Percentiles rank a stretch among this genome's conserved stretches.
Conservation (phyloP, 352 stramenopile species). For the Pythium pyrilobum region DNA sequence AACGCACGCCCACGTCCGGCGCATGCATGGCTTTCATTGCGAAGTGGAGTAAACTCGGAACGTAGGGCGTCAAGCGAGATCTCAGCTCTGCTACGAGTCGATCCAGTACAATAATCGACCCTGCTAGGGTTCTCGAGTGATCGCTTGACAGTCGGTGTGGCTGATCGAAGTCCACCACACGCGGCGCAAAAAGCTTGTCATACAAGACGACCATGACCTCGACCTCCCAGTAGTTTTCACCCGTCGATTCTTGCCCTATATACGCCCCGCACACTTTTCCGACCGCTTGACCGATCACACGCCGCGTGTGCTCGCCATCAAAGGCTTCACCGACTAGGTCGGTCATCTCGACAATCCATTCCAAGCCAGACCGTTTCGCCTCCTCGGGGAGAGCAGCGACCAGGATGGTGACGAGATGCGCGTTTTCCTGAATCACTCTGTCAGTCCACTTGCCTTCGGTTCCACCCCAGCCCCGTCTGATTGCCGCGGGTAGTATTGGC, state of each 20-base stretch:
- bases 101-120: constrained; percentile 57
- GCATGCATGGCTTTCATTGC: constrained; percentile 65
- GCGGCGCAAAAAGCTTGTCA: constrained; percentile 38
- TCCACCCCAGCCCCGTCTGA: constrained; percentile 32
- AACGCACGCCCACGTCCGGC: constrained; percentile 31
- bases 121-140: constrained; percentile 17
- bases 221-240: not conserved
- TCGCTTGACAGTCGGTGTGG: constrained; percentile 13
- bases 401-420: constrained; percentile 41
- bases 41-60: constrained; percentile 66
- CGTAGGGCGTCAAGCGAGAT: constrained; percentile 36
- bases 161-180: not conserved
- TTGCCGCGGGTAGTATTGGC: constrained; percentile 26
- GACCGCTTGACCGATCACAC: constrained; percentile 34
- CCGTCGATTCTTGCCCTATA: not conserved
- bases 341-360: constrained; percentile 38
- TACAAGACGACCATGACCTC: constrained; percentile 37
- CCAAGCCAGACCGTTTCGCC: constrained; percentile 27
- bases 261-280: constrained; percentile 23
- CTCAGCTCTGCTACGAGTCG: constrained; percentile 32
- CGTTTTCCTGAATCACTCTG: constrained; percentile 38
- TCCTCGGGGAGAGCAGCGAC: constrained; percentile 22
- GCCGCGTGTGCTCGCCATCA: constrained; percentile 21
- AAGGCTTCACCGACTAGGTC: constrained; percentile 24
- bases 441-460: constrained; percentile 20